Conservation (phyloP, 495 filamentous ascomycete species). For the Thozetella sp. region DNA sequence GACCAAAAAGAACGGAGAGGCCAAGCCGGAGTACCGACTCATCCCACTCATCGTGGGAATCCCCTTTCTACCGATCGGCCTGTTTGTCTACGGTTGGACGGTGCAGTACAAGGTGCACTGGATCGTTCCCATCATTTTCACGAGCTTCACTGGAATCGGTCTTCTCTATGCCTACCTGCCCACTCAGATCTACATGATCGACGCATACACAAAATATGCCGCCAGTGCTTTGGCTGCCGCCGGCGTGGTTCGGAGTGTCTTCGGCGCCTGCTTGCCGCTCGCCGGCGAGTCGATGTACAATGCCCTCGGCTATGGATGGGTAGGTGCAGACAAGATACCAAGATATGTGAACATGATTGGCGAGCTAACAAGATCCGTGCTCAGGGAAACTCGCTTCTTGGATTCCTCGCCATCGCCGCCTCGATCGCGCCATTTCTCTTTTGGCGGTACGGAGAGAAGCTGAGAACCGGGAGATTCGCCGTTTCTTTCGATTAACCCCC, state of each 20-base stretch:
- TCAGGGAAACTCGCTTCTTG: conserved; percentile 59
- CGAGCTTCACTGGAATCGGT: conserved; percentile 43
- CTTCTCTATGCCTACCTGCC: conserved; percentile 48
- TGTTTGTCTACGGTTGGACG: conserved; percentile 51
- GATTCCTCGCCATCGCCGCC: conserved; percentile 56
- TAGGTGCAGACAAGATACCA: background rate
- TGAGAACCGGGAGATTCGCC: background rate
- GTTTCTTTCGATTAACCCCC: background rate
- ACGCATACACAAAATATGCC: conserved; percentile 50
- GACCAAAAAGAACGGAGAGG: background rate
- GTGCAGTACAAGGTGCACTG: conserved; percentile 67
- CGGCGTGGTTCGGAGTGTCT: conserved; percentile 45
- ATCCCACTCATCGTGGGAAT: conserved; percentile 59
- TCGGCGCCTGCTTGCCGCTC: conserved; percentile 57
- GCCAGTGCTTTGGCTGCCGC: conserved; percentile 49
- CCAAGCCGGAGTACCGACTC: conserved; percentile 51
- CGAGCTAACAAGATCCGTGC: no score
- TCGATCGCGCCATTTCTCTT: conserved; percentile 48
- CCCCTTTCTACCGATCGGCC: conserved; percentile 30
- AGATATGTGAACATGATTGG: background rate
- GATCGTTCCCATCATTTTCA: conserved; percentile 56
- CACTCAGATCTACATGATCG: conserved; percentile 49
- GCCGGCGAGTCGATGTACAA: conserved; percentile 55
- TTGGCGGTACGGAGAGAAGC: conserved; percentile 36
- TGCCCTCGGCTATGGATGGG: conserved; percentile 52